These are phyloP conservation scores for Scutellaria minor DNA, from an alignment of 257 asterid species.

Conservation along the genomic window DNA sequence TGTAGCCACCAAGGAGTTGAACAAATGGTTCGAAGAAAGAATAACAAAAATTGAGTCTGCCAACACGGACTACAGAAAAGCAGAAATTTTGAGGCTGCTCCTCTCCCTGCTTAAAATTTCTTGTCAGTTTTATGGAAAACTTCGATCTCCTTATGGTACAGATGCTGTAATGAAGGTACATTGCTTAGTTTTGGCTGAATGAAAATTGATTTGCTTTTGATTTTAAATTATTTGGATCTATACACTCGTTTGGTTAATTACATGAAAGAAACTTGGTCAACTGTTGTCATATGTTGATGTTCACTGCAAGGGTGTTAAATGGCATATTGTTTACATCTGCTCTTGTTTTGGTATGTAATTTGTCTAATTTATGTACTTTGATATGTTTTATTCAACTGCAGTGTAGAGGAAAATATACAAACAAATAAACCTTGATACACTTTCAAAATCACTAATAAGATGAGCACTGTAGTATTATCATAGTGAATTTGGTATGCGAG, in stretches of 20 bases:
- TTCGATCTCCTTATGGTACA: constrained; percentile 88
- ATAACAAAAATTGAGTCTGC: constrained; percentile 52
- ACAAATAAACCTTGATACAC: background rate
- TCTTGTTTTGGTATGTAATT: background rate
- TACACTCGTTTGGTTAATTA: constrained; percentile 22
- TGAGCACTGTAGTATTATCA: constrained; percentile 14
- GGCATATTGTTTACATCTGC: background rate
- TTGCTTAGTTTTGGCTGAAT: constrained; percentile 1
- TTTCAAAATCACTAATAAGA: background rate
- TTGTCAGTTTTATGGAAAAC: constrained; percentile 85
- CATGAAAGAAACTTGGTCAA: constrained; percentile 19
- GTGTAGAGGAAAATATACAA: background rate
- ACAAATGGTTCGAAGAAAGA: constrained; percentile 94
- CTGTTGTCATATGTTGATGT: constrained; percentile 23
- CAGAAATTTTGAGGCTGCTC: constrained; percentile 73
- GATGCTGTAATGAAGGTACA: constrained; percentile 70
- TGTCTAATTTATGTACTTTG: background rate
- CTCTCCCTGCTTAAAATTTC: constrained; percentile 81
- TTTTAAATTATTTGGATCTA: constrained; percentile 10
- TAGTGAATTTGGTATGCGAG: background rate
- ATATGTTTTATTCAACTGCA: background rate
- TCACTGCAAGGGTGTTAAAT: background rate
- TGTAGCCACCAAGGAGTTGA: constrained; percentile 74
- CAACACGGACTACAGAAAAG: constrained; percentile 57
- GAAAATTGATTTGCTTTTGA: constrained; percentile 2